phyloP scores from a whole-genome alignment of 2,329 filamentous ascomycete genomes.

The Nemania sp. region DNA sequence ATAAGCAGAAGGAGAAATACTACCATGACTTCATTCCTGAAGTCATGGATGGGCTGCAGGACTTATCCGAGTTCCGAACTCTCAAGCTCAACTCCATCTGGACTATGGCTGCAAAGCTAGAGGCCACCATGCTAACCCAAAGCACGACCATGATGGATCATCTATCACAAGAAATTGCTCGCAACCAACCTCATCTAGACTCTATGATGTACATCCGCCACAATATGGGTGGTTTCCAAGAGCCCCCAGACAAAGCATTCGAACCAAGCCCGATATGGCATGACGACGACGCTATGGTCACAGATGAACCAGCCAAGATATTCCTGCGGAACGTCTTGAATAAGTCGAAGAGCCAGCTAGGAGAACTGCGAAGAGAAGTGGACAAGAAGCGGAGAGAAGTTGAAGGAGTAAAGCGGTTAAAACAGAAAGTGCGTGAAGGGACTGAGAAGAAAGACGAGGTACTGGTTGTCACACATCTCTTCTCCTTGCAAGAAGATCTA shows the following conservation, averaged over 20 bases:
- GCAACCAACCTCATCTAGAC: slow-evolving; percentile 87
- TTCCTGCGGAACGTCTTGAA: slow-evolving; percentile 89
- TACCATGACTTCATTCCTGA: slow-evolving; percentile 97
- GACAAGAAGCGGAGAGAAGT: slow-evolving; percentile 87
- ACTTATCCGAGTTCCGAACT: slow-evolving; percentile 87
- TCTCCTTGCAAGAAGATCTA: slow-evolving; percentile 79
- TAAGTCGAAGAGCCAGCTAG: slow-evolving; percentile 85
- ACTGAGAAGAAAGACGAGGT: slow-evolving; percentile 89
- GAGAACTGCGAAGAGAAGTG: slow-evolving; percentile 77
- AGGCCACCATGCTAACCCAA: slow-evolving; percentile 75
- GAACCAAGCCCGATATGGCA: slow-evolving; percentile 97
- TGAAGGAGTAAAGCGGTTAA: slow-evolving; percentile 72
- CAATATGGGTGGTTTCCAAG: slow-evolving; percentile 80
- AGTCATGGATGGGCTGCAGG: slow-evolving; percentile 88
- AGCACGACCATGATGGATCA: slow-evolving; percentile 73
- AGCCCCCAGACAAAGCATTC: slow-evolving; percentile 82
- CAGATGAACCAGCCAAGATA: slow-evolving; percentile 83
- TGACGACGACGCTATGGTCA: slow-evolving; percentile 84
- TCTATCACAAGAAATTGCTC: slow-evolving; percentile 77
- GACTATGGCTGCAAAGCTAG: slow-evolving; percentile 77
- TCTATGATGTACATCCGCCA: slow-evolving; percentile 98
- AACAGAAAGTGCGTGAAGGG: slow-evolving; percentile 77
- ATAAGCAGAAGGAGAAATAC: slow-evolving; percentile 96
- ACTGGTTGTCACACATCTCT: slow-evolving; percentile 79
- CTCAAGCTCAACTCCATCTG: slow-evolving; percentile 83